Evolutionary conservation across 2,329 filamentous ascomycete species (phyloP).

Genomic region (Ophioceras dolichostomum): DNA sequence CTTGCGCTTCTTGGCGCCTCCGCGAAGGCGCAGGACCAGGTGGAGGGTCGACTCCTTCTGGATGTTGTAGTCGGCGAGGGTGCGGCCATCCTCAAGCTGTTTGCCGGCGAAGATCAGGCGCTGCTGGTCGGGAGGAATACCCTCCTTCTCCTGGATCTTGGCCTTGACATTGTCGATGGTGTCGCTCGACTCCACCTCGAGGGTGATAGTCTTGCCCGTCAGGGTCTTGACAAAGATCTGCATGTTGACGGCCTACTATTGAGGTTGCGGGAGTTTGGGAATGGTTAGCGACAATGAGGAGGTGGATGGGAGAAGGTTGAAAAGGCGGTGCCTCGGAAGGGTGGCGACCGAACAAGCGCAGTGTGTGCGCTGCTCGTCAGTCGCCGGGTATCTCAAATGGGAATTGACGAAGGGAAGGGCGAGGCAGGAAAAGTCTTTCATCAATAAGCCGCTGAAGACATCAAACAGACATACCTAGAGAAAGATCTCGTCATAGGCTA

Average conservation of each 20-base stretch:
- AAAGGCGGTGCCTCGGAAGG: neutral
- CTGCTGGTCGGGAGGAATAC: slow-evolving; percentile 98
- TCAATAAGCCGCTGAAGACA: slow-evolving; percentile 3
- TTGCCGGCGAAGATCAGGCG: slow-evolving; percentile 99
- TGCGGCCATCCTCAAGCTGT: slow-evolving; percentile 99
- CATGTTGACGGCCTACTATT: slow-evolving; percentile 52
- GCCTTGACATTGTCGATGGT: slow-evolving; percentile 99
- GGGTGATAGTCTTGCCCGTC: slow-evolving; percentile 99
- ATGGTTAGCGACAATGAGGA: neutral
- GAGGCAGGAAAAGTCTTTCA: neutral
- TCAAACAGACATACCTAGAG: slow-evolving; percentile 13
- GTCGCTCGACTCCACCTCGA: slow-evolving; percentile 99
- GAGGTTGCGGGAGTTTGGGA: slow-evolving; percentile 6
- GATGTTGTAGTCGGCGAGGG: slow-evolving; percentile 99
- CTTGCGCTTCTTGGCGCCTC: slow-evolving; percentile 99
- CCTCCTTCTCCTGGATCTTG: slow-evolving; percentile 98
- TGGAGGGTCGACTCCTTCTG: slow-evolving; percentile 99
- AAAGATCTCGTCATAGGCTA: slow-evolving; percentile 12
- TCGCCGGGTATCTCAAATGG: slow-evolving; percentile 3
- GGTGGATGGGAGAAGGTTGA: neutral
- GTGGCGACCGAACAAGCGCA: no score
- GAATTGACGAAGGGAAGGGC: neutral
- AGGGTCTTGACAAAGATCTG: slow-evolving; percentile 75
- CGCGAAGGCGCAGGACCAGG: slow-evolving; percentile 93
- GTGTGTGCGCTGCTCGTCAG: no score